phyloP scores from a whole-genome alignment of 2,329 filamentous ascomycete species.

The Endoconidiophora polonica region DNA sequence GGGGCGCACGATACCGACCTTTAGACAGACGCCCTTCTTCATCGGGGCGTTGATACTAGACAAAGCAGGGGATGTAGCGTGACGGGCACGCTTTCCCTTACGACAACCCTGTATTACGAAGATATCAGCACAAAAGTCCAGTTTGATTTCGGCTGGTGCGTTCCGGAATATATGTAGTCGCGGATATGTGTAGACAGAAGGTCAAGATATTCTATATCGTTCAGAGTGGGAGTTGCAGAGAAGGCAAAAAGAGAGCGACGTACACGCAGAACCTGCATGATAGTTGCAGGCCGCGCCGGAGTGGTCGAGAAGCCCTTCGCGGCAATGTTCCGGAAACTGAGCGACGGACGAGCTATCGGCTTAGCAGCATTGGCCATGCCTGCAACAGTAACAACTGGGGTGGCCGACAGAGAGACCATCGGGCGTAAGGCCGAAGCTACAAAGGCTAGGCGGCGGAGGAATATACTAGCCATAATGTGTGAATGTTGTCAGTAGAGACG shows the following conservation, averaged over 20 bases:
- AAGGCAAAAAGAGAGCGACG: constrained; percentile 13
- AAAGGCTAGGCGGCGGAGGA: constrained; percentile 10
- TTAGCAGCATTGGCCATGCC: neutral
- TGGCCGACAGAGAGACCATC: constrained; percentile 16
- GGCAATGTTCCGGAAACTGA: neutral
- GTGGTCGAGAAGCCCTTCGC: constrained; percentile 37
- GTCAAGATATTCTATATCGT: neutral
- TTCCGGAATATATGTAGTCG: too few relatives aligned
- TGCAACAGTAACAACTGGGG: constrained; percentile 15
- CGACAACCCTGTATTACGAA: constrained; percentile 46
- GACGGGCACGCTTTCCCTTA: constrained; percentile 61
- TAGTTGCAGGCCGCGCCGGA: constrained; percentile 40
- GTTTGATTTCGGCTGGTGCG: too few relatives aligned
- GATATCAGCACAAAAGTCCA: too few relatives aligned
- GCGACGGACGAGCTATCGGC: neutral
- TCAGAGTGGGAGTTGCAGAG: neutral
- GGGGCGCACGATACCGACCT: constrained; percentile 82
- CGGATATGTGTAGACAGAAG: constrained; percentile 9
- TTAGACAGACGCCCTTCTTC: constrained; percentile 90
- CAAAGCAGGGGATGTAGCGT: constrained; percentile 76
- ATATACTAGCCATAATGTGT: constrained; percentile 6
- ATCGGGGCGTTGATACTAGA: constrained; percentile 50
- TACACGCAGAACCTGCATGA: constrained; percentile 54
- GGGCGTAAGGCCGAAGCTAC: constrained; percentile 9
- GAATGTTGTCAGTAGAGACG: neutral